phyloP scores from a whole-genome alignment of 73 alveolate species.

The Blepharisma stoltei region DNA sequence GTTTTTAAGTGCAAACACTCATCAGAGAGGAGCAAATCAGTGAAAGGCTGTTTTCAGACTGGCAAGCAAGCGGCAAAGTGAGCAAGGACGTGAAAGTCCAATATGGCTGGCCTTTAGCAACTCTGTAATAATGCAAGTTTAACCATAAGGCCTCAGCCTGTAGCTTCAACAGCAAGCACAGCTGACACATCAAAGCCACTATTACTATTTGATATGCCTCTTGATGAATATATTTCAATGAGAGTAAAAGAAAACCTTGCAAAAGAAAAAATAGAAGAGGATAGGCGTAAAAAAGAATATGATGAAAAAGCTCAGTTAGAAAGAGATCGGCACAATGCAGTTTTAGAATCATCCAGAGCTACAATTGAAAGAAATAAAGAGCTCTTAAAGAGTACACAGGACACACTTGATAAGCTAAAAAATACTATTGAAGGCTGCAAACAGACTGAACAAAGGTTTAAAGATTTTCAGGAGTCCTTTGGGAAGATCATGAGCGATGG shows the following conservation, averaged over 20 bases:
- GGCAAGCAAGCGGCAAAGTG: no score
- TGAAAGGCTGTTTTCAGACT: no score
- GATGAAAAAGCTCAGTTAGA: background rate
- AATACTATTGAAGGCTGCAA: background rate
- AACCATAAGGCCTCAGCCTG: no score
- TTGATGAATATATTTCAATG: background rate
- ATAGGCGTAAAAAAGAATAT: background rate
- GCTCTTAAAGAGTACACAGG: background rate
- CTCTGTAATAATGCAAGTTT: no score
- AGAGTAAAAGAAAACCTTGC: background rate
- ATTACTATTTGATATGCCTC: background rate
- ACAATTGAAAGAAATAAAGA: background rate
- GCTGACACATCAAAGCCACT: no score
- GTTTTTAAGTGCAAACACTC: no score
- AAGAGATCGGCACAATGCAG: conserved; percentile 5
- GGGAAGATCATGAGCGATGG: background rate
- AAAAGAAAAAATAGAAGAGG: background rate
- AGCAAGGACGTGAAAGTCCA: no score
- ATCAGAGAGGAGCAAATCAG: no score
- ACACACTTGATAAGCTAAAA: background rate
- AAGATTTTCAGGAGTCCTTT: conserved; percentile 20
- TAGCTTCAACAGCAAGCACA: no score
- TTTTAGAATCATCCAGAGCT: conserved; percentile 6
- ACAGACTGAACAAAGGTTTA: conserved; percentile 13
- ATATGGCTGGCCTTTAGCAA: no score